phyloP scores from a whole-genome alignment of 192 early-diverging fungal species.

The Geranomyces michiganensis region DNA sequence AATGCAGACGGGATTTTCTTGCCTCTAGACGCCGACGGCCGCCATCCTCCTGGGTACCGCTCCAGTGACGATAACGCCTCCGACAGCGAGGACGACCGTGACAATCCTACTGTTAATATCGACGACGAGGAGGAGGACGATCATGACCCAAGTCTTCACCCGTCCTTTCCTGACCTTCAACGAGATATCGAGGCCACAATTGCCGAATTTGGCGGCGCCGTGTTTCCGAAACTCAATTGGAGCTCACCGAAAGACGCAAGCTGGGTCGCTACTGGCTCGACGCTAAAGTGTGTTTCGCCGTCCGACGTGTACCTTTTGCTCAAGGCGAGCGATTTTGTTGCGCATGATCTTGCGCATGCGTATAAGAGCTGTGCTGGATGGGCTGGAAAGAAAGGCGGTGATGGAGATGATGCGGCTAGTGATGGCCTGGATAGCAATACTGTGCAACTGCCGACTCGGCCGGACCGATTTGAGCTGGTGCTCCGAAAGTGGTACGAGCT shows the following conservation, averaged over 20 bases:
- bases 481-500: conserved; percentile 91
- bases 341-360: conserved; percentile 77
- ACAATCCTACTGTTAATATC: conserved; percentile 15
- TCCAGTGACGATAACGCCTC: conserved; percentile 21
- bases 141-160: conserved; percentile 49
- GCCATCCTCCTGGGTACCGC: conserved; percentile 34
- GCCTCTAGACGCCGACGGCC: conserved; percentile 63
- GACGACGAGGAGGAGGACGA: conserved; percentile 41
- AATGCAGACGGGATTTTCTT: conserved; percentile 83
- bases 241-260: conserved; percentile 90
- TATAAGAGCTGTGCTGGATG: conserved; percentile 66
- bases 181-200: conserved; percentile 66
- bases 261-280: conserved; percentile 84
- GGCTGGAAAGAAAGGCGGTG: not conserved
- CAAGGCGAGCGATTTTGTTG: conserved; percentile 90
- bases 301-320: conserved; percentile 86
- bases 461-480: conserved; percentile 66
- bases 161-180: conserved; percentile 70
- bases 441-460: conserved; percentile 24
- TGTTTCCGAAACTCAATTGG: conserved; percentile 97
- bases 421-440: not conserved
- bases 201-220: conserved; percentile 71
- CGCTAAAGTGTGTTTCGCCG: conserved; percentile 73
- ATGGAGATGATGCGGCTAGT: not conserved
- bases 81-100: not conserved